Evolutionary conservation across 768 basidiomycete species (phyloP).

Genomic region (Tricholomella constricta): DNA sequence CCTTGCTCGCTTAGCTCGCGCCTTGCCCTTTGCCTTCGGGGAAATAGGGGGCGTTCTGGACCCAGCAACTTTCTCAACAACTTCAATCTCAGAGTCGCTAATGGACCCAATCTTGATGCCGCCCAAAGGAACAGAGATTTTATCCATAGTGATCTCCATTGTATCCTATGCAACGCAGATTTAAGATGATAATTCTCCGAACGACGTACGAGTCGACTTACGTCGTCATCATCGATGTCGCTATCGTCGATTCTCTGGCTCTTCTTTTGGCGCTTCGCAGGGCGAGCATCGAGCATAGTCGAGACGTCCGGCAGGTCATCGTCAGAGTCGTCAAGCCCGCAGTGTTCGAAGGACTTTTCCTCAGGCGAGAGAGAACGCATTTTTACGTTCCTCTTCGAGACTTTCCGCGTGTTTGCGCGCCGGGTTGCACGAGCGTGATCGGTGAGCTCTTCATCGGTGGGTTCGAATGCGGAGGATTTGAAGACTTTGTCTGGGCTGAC

Average conservation of each 20-base stretch:
- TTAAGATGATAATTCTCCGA: not conserved
- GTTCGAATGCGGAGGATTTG: slow-evolving; percentile 67
- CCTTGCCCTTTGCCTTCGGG: slow-evolving; percentile 23
- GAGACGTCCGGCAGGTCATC: slow-evolving; percentile 56
- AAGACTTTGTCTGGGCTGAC: slow-evolving; percentile 54
- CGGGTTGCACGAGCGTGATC: slow-evolving; percentile 39
- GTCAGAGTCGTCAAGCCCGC: slow-evolving; percentile 44
- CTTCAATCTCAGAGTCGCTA: slow-evolving; percentile 29
- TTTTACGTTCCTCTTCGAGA: slow-evolving; percentile 19
- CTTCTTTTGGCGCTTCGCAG: slow-evolving; percentile 37
- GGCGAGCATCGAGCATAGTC: slow-evolving; percentile 34
- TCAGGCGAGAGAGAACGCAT: slow-evolving; percentile 29
- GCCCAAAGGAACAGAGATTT: slow-evolving; percentile 21
- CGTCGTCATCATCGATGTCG: slow-evolving; percentile 15
- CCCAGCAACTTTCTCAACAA: slow-evolving; percentile 14
- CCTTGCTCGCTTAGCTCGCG: slow-evolving; percentile 20
- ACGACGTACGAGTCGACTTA: not conserved
- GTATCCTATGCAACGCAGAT: slow-evolving; percentile 12
- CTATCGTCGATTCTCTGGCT: slow-evolving; percentile 4
- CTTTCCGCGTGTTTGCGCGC: slow-evolving; percentile 23
- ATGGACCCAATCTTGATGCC: slow-evolving; percentile 17
- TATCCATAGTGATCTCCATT: slow-evolving; percentile 31
- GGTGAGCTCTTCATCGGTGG: slow-evolving; percentile 57
- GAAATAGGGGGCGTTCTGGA: not conserved
- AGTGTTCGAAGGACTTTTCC: slow-evolving; percentile 28